These are phyloP conservation scores for Hirschioporus abietinus DNA, from an alignment of 768 basidiomycete genomes.

Conservation along the genomic window DNA sequence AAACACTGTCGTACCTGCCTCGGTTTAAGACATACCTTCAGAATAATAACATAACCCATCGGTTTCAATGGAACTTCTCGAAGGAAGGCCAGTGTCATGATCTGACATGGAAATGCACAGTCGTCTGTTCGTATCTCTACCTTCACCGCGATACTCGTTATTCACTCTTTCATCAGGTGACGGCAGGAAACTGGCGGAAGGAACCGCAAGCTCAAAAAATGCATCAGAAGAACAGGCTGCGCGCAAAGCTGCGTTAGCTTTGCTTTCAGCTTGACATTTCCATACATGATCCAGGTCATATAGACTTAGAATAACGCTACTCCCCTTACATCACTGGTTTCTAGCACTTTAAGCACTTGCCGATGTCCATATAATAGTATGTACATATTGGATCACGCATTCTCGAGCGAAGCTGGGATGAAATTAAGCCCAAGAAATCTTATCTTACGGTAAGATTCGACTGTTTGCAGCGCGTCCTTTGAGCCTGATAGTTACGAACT, in stretches of 20 bases:
- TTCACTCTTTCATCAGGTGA: background rate
- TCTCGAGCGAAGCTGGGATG: no score
- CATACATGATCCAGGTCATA: no score
- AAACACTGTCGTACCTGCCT: background rate
- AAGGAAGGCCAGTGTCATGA: background rate
- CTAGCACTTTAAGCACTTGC: no score
- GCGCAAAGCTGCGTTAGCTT: background rate
- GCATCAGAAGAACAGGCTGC: background rate
- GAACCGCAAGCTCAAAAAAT: background rate
- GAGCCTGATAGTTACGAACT: no score
- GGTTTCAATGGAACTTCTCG: background rate
- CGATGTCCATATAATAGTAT: no score
- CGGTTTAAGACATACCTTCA: background rate
- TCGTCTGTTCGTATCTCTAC: background rate
- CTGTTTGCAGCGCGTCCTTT: no score
- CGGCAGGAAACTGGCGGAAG: background rate
- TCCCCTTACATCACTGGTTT: no score
- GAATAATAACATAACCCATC: background rate
- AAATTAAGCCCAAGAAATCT: no score
- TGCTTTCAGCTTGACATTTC: background rate
- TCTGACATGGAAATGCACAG: background rate
- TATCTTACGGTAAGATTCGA: no score
- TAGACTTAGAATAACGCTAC: no score
- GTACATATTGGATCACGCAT: no score
- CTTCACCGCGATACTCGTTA: background rate